A percentile compares a stretch with the other conserved stretches of the same genome.
Conservation (phyloP, 306 rosid genomes). For the Inga oerstediana region DNA sequence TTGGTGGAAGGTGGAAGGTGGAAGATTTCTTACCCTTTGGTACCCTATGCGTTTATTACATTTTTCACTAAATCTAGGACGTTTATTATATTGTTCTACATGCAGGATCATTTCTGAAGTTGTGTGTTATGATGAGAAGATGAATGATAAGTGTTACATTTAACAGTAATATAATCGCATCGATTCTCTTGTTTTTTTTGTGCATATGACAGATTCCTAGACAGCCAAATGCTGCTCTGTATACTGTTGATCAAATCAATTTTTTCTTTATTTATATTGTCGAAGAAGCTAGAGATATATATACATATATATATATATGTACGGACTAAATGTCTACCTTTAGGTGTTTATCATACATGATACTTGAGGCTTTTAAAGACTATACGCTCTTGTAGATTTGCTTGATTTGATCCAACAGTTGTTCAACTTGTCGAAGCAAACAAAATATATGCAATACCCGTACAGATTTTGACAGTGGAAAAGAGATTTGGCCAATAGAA, state of each 20-base stretch:
- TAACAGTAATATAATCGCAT: neutral
- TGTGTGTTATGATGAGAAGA: neutral
- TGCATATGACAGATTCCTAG: conserved; percentile 24
- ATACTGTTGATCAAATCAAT: neutral
- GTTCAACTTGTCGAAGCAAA: conserved; percentile 15
- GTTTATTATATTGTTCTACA: neutral
- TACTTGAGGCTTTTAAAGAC: neutral
- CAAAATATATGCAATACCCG: neutral
- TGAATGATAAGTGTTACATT: conserved; percentile 11
- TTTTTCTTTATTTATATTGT: conserved; percentile 16
- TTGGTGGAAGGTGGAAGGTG: conserved; percentile 42
- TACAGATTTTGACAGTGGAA: conserved; percentile 17
- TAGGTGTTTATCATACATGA: neutral
- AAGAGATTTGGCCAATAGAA: conserved; percentile 42
- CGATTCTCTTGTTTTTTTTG: conserved; percentile 18
- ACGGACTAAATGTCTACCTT: conserved; percentile 6
- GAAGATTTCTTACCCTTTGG: conserved; percentile 27
- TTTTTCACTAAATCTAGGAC: neutral
- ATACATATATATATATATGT: neutral
- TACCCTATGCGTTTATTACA: neutral
- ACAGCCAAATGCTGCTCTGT: neutral
- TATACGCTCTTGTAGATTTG: conserved; percentile 28
- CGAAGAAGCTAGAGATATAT: conserved; percentile 1
- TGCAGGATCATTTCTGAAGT: conserved; percentile 11
- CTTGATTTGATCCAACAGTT: conserved; percentile 30